Base-by-base conservation (phyloP, 106 monocot genomes). In the Narthecium ossifragum region DNA sequence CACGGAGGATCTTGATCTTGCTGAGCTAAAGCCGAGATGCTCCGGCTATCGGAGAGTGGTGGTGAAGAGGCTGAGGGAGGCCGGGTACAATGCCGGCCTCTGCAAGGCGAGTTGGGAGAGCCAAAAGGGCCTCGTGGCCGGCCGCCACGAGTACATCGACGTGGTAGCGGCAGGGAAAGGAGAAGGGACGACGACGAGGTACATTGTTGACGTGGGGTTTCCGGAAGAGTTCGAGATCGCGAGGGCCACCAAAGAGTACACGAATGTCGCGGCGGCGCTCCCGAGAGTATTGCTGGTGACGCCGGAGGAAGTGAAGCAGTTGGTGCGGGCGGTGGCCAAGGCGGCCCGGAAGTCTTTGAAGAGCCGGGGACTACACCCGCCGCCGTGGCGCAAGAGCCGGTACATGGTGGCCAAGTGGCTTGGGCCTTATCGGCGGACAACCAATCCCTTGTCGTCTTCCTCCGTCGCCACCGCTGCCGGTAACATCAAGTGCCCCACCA, bases 201-300 rank as follows among this genome's bases (percentile, higher is more conserved):
- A 85, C 53, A 62, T 85, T 1, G 63, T 85, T 3, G 85, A 85
- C 66, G 9, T 85, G 31, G 76, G 57, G 9, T 80, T 85, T 50
- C 54, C 65, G n/a, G 75, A 59, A 20, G 82, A 86, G 64, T 86
- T 78, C 68, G 75, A 86, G 68, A 74, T 86, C 40, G 78, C 86
- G 32, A 53, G 82, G 45, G 56, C 86, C 32, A 72, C 78, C 31
- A 75, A 39, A 32, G 73, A 66, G 73, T 85, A 85, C 73, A 38
- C 18, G 34, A 58, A 20, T 23, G 47, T 70, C 45, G 55, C 46
- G 13, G 47, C 25, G 12, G 82, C 41, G 61, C 55, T 87, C 64
- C 86, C 86, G 50, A 49, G 28, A 49, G 61, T 62, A 38, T n/a
- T 46, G 52, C 74, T 82, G 28, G 75, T 41, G n/a, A 51, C 23